Conservation (phyloP, 345 rosid genomes). For the Hirschfeldia incana region DNA sequence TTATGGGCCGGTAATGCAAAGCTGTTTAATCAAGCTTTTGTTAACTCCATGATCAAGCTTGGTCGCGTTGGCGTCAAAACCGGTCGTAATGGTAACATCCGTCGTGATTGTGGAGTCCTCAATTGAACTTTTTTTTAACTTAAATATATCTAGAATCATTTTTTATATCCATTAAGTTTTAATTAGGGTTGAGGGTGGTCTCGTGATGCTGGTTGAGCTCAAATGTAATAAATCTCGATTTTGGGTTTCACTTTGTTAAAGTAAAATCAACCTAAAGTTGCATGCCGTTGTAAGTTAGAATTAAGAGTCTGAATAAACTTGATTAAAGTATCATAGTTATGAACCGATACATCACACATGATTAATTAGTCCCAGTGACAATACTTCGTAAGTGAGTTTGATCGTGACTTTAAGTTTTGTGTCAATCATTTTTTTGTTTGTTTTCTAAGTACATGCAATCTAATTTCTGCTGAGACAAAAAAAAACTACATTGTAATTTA, state of each 20-base stretch:
- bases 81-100: slow-evolving; percentile 58
- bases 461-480: not conserved
- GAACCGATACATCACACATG: not conserved
- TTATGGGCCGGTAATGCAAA: slow-evolving; percentile 54
- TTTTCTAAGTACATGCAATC: not conserved
- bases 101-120: slow-evolving; percentile 57
- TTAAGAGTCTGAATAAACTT: slow-evolving; percentile 4
- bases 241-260: not conserved
- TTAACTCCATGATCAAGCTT: slow-evolving; percentile 60
- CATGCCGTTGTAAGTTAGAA: not conserved
- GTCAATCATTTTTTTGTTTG: not conserved
- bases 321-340: not conserved
- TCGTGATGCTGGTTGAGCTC: slow-evolving; percentile 2
- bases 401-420: not conserved
- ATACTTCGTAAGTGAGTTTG: not conserved
- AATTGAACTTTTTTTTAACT: slow-evolving; percentile 30
- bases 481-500: not conserved
- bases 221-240: slow-evolving; percentile 19
- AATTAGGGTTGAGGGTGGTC: not conserved
- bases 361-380: not conserved
- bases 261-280: not conserved
- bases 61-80: slow-evolving; percentile 78
- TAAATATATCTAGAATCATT: not conserved
- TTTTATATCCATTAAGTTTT: not conserved
- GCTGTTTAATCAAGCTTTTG: slow-evolving; percentile 56